Conservation (phyloP, 2,329 filamentous ascomycete genomes). For the Calonectria pseudoturangicola region DNA sequence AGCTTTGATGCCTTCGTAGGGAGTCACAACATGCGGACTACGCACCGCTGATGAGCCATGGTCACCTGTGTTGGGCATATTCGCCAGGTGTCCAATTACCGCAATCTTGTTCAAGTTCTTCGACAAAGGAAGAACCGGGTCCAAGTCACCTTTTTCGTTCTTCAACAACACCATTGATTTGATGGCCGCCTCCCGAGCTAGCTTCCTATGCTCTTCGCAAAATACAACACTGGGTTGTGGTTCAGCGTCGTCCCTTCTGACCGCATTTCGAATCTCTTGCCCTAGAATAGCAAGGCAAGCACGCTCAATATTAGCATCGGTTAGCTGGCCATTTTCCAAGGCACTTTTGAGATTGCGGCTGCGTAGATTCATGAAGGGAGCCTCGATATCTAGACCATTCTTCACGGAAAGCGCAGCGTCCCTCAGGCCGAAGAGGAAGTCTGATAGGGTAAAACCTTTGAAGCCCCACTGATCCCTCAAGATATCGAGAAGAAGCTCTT, state of each 20-base stretch:
- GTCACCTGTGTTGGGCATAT: constrained; percentile 45
- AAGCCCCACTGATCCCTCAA: constrained; percentile 46
- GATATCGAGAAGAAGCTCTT: constrained; percentile 43
- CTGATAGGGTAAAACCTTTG: constrained; percentile 45
- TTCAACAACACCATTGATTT: constrained; percentile 50
- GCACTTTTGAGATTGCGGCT: constrained; percentile 10
- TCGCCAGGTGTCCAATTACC: constrained; percentile 46
- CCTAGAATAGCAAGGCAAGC: constrained; percentile 37
- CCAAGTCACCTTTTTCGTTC: constrained; percentile 33
- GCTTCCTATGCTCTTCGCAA: constrained; percentile 41
- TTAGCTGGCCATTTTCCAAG: constrained; percentile 21
- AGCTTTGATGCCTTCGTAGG: constrained; percentile 42
- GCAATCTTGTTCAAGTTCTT: constrained; percentile 29
- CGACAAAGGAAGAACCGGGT: constrained; percentile 14
- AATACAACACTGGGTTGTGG: constrained; percentile 41
- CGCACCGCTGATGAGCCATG: constrained; percentile 46
- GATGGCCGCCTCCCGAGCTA: constrained; percentile 43
- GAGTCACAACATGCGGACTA: constrained; percentile 36
- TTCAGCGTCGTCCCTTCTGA: neutral
- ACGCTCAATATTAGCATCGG: constrained; percentile 28
- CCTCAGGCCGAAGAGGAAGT: constrained; percentile 47
- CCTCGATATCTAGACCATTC: constrained; percentile 49
- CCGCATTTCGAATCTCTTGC: constrained; percentile 31
- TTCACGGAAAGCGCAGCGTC: constrained; percentile 42
- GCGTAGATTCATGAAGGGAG: constrained; percentile 45